A percentile compares a stretch with the other conserved stretches of the same genome.
phyloP scores from a whole-genome alignment of 1,284 basidiomycete species.

The Earliella scabrosa region DNA sequence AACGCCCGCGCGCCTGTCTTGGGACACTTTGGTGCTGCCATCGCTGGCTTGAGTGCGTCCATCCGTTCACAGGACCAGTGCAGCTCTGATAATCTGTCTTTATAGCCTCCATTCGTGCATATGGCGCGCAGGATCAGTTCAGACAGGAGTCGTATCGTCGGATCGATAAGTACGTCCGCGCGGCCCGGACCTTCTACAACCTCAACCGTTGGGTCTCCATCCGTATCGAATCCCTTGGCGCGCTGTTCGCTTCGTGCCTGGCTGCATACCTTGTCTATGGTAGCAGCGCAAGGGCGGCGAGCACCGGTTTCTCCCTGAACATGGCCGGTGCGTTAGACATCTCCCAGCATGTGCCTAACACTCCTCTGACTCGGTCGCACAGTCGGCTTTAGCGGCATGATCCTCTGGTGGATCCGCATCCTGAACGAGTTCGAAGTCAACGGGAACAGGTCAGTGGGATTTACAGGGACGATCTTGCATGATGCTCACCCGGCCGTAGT shows the following conservation, averaged over 20 bases:
- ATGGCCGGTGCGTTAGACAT: conserved; percentile 53
- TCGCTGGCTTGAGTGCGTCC: conserved; percentile 61
- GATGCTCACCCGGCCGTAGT: no score
- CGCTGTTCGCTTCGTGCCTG: conserved; percentile 54
- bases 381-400: conserved; percentile 61
- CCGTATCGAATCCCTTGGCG: conserved; percentile 52
- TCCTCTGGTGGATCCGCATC: conserved; percentile 57
- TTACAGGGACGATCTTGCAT: no score
- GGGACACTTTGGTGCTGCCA: conserved; percentile 72
- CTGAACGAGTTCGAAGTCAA: conserved; percentile 67
- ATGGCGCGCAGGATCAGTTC: conserved; percentile 54
- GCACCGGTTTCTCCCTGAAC: conserved; percentile 54
- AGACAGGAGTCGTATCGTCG: conserved; percentile 46
- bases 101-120: conserved; percentile 65
- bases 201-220: conserved; percentile 45
- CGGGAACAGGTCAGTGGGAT: conserved; percentile 42
- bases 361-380: background rate
- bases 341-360: no score
- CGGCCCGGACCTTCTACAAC: conserved; percentile 55
- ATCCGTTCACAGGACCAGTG: no score
- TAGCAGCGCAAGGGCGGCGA: conserved; percentile 43
- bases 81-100: background rate
- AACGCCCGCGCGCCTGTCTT: conserved; percentile 71
- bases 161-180: conserved; percentile 52
- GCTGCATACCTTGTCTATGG: conserved; percentile 59